Evolutionary conservation across 2,329 filamentous ascomycete species (phyloP).

Genomic region (Blumeriella jaapii): DNA sequence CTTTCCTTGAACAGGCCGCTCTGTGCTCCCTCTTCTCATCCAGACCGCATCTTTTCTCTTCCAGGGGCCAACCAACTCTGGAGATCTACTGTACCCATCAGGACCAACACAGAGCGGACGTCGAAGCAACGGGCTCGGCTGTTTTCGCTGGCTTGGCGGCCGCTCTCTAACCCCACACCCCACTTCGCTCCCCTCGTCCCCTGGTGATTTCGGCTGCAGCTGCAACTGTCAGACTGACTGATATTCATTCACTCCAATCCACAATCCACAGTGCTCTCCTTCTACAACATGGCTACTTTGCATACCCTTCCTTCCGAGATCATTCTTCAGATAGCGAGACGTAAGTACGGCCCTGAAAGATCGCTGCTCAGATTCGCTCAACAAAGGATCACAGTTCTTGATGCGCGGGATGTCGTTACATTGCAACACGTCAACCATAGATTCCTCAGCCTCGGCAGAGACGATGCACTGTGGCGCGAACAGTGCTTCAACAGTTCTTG

Average conservation of each 20-base stretch:
- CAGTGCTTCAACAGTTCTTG: slow-evolving; percentile 62
- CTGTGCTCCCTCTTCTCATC: no score
- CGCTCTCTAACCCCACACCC: no score
- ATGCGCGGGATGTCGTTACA: slow-evolving; percentile 50
- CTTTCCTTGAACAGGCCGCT: no score
- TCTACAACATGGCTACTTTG: slow-evolving; percentile 12
- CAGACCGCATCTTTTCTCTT: no score
- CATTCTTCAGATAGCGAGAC: slow-evolving; percentile 21
- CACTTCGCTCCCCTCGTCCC: no score
- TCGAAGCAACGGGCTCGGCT: no score
- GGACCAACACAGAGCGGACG: no score
- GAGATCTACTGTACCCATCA: no score
- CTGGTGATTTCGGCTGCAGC: no score
- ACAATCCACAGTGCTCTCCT: background rate
- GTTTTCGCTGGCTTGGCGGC: no score
- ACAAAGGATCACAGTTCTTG: slow-evolving; percentile 40
- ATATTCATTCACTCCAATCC: background rate
- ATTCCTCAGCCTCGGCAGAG: slow-evolving; percentile 56
- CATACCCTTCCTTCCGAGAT: slow-evolving; percentile 24
- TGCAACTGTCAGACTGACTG: background rate
- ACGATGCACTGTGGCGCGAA: slow-evolving; percentile 65
- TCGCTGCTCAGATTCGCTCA: background rate
- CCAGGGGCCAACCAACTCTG: no score
- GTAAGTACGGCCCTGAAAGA: slow-evolving; percentile 12
- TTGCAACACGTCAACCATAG: slow-evolving; percentile 59